Evolutionary conservation across 352 stramenopile species (phyloP), one percentile per base, ranked within the genome.

Genomic region (Pythium aristosporum): DNA sequence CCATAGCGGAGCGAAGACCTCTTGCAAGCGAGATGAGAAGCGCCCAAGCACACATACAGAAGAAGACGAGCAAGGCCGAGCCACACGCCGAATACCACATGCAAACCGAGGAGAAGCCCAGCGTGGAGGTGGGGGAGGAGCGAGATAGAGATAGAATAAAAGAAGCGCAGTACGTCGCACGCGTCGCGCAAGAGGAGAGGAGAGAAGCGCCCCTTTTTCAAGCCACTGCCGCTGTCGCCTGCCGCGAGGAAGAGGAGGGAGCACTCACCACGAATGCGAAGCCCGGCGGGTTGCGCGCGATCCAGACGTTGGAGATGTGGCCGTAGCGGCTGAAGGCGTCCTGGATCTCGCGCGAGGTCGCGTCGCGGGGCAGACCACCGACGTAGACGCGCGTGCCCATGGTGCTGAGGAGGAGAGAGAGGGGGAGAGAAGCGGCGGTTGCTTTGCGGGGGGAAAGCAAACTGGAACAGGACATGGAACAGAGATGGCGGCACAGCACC

Each of bases 211-310:
- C 25, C 25, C 42, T 20, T 34, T 51, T 34, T 51, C 61, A 51
- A 32, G 20, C 60, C 57, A 57, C 57, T 66, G 64, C 57, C 64
- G 64, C 65, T 44, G 57, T 53, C 20, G 53, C 44, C 28, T 41
- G 44, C 61, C 56, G 42, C n/a, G 55, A 63, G 15, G 46, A 66
- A 32, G 34, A 64, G 43, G 63, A 66, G 44, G 48, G 54, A 48
- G 52, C 72, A 93, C 86, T 91, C 82, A 94, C 86, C 82, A 94
- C 81, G 74, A 94, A 94, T 78, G 86, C 86, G 71, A 94, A 94
- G 69, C 86, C 86, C 16, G 86, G 86, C 56, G 86, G 86, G 75
- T 94, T 94, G 57, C 86, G 84, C 54, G 86, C 86, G 61, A 94
- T 85, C 86, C 86, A 94, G 61, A 94, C 88, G 75, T 93, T 94